Percentiles rank a stretch among this genome's conserved stretches.
phyloP scores from a whole-genome alignment of 2,329 filamentous ascomycete genomes.

The Hysterium pulicare region DNA sequence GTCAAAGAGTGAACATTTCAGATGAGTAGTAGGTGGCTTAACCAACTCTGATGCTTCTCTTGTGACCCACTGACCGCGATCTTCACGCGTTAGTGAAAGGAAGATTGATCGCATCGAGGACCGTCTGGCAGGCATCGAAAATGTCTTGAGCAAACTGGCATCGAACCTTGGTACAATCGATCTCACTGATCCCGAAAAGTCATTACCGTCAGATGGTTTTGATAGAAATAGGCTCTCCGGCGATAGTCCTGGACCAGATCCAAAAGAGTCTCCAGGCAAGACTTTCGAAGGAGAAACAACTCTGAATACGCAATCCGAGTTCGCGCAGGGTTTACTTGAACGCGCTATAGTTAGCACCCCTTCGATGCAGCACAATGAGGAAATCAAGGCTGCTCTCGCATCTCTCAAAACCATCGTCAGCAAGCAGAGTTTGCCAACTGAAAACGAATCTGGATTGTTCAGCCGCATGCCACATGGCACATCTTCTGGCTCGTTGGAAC shows the following conservation, averaged over 20 bases:
- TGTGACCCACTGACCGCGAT: not conserved
- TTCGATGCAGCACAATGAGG: constrained; percentile 31
- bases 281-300: constrained; percentile 51
- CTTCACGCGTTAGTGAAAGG: constrained; percentile 40
- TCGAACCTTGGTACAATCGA: constrained; percentile 22
- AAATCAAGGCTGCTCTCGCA: constrained; percentile 30
- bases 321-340: constrained; percentile 45
- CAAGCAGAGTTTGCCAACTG: constrained; percentile 17
- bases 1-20: constrained; percentile 35
- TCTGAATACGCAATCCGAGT: constrained; percentile 47
- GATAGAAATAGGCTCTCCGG: not conserved
- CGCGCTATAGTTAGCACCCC: constrained; percentile 35
- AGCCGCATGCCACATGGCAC: constrained; percentile 21
- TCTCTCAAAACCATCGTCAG: constrained; percentile 33
- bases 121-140: constrained; percentile 48
- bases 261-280: constrained; percentile 12
- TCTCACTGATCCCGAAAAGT: constrained; percentile 15
- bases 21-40: constrained; percentile 33
- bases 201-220: not conserved
- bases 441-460: constrained; percentile 8
- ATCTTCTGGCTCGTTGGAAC: too few species aligned
- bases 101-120: constrained; percentile 54
- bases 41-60: too few species aligned
- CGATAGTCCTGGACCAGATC: constrained; percentile 17
- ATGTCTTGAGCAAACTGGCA: constrained; percentile 36